These are phyloP conservation scores for Pythium aristosporum DNA, from an alignment of 352 stramenopile genomes.

Conservation along the genomic window DNA sequence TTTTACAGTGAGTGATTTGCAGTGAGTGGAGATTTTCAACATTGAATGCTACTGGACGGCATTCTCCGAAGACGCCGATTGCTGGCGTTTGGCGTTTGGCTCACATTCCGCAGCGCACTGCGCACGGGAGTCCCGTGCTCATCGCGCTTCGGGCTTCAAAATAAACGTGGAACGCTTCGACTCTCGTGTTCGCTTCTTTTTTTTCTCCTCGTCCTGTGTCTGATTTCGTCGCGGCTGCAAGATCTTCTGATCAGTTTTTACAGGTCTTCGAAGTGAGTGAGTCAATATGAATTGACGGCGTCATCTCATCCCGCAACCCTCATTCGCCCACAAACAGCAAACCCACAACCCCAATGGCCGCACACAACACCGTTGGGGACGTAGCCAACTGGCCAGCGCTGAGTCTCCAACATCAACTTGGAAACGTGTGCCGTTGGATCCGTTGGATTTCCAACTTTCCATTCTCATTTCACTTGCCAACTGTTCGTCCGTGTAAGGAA, in stretches of 20 bases:
- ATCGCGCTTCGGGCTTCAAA: too few species aligned
- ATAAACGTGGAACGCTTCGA: too few species aligned
- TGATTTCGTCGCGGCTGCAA: background rate
- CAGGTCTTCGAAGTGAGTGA: background rate
- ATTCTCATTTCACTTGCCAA: background rate
- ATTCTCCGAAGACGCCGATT: too few species aligned
- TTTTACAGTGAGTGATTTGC: too few species aligned
- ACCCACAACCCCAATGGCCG: background rate
- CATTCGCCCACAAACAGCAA: background rate
- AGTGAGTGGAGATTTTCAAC: too few species aligned
- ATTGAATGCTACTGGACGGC: too few species aligned
- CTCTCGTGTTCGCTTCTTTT: background rate
- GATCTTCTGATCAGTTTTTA: background rate
- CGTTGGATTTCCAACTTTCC: background rate
- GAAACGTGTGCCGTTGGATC: too few species aligned
- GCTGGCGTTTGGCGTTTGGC: too few species aligned
- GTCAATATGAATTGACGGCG: background rate
- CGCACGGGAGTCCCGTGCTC: too few species aligned
- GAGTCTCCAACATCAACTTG: background rate
- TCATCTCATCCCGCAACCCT: background rate
- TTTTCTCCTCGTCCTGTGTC: background rate
- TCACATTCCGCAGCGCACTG: too few species aligned
- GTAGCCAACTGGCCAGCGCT: background rate
- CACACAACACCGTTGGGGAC: slow-evolving; percentile 1
- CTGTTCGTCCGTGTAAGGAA: background rate